Percentiles rank a stretch among this genome's conserved stretches.
phyloP scores from a whole-genome alignment of 306 rosid species.

The Psophocarpus tetragonolobus region DNA sequence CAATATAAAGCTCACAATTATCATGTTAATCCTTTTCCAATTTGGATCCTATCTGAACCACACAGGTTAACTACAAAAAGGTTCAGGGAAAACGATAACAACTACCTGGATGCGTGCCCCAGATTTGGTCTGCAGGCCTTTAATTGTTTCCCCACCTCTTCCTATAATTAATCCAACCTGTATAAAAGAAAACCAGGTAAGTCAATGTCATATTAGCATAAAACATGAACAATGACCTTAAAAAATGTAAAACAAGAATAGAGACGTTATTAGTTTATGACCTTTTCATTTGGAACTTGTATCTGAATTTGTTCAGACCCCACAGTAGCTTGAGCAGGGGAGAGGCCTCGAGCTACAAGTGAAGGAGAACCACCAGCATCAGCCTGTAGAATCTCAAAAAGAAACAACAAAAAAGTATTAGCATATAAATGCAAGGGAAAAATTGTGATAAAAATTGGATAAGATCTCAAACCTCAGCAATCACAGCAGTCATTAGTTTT shows the following conservation, averaged over 20 bases:
- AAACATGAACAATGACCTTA: neutral
- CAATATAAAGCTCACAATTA: neutral
- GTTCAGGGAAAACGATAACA: conserved; percentile 41
- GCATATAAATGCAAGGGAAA: neutral
- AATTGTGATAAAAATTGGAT: neutral
- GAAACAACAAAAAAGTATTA: neutral
- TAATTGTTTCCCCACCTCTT: conserved; percentile 96
- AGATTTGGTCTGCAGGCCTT: conserved; percentile 84
- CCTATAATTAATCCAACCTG: conserved; percentile 99
- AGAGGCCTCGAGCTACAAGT: conserved; percentile 88
- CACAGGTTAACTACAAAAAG: neutral
- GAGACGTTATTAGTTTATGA: conserved; percentile 24
- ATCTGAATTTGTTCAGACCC: conserved; percentile 95
- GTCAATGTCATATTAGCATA: neutral
- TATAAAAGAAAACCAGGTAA: neutral
- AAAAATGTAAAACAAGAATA: neutral
- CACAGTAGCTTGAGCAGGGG: conserved; percentile 65
- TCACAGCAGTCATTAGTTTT: conserved; percentile 84
- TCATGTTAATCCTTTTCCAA: neutral
- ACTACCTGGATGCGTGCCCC: conserved; percentile 99
- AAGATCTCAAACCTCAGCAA: conserved; percentile 69
- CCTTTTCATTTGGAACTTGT: conserved; percentile 98
- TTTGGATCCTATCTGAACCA: neutral
- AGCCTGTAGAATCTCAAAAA: conserved; percentile 61
- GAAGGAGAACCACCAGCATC: conserved; percentile 99